Evolutionary conservation across 352 stramenopile species (phyloP), one percentile per base, ranked within the genome.

Genomic region (Pythium grandisporangium): DNA sequence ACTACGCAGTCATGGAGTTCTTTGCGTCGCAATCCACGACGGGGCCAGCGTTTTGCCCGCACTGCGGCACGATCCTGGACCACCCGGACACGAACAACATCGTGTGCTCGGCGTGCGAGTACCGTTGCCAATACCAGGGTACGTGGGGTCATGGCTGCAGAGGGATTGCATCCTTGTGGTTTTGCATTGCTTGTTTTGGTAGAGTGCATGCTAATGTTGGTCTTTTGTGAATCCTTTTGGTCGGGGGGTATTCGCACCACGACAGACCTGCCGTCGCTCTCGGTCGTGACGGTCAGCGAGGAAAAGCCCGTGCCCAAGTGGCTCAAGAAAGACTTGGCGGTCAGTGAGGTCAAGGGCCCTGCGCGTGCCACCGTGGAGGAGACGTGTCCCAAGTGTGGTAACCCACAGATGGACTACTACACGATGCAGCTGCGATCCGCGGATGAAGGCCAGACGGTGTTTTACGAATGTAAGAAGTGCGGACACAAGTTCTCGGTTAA

Each of bases 391-490:
- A 98, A 98, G 67, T 99, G 96, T 57, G 79, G 71, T 48, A 91
- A 98, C 63, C 83, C 72, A 8, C 80, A 99, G 66, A 97, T 99
- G 63, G 90, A 97, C 58, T 99, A 99, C 73, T 99, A 99, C 63
- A 99, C 96, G 50, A 93, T 99, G 65, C 96, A 99, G 70, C 66
- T 99, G 55, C 81, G 96, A 51, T 98, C 87, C 37, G 96, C 97
- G 17, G 96, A 99, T 84, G 96, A 99, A 76, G 96, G 96, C 12
- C 96, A 98, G 65, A 99, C 96, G 30, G 96, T 99, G 7, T 99
- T 99, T 67, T 99, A 99, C 69, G 96, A 99, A 73, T 99, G 96
- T 68, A 95, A 95, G 62, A 95, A 97, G 52, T 99, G 96, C 49
- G 81, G 80, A 25, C 77, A 90, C 69, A 87, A 89, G 55, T 90